Base-by-base conservation (phyloP, 2,329 filamentous ascomycete species). In the Colletotrichum spinosum region DNA sequence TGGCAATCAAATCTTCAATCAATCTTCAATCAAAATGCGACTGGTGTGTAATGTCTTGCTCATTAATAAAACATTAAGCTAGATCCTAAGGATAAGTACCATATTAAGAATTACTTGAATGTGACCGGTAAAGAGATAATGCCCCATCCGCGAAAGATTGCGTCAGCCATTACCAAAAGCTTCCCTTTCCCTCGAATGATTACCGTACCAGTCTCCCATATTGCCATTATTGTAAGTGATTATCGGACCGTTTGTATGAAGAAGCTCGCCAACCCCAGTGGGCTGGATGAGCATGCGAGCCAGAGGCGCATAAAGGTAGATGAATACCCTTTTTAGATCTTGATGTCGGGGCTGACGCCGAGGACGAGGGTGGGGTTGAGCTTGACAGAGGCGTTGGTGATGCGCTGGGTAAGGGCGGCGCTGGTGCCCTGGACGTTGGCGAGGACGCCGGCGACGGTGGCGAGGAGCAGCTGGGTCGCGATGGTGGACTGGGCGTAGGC, bases 311-410 rank as follows among this genome's bases (percentile, higher is more conserved):
- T n/a, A 13, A 9, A 41, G 3, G 9, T 41, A 8, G 38, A 4
- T 25, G 11, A 2, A 35, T 13, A 11, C 17, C 33, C n/a, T 41
- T 8, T 42, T 53, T 57, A 65, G 48, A 65, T 10, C 5, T 6
- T 3, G 17, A 65, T 8, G 2, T 15, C 48, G 41, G 37, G 41
- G 46, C 49, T 55, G 48, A 48, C 6, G 15, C 58, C 53, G 15
- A 39, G 10, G 15, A 53, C 5, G n/a, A 65, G 35, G 6, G 53
- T 53, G 6, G 48, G 15, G 48, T 25, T 35, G 3, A 65, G 10
- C n/a, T 38, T 49, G 46, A 39, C 33, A 34, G 17, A 25, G 2
- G 63, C 63, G 4, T 41, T 44, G 48, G 12, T 25, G 49, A 65
- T 25, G 11, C 58, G 58, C 12, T 42, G 13, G 10, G 53, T 5